These are phyloP conservation scores for Durusdinium trenchii DNA, from an alignment of 73 alveolate species.

Conservation along the genomic window DNA sequence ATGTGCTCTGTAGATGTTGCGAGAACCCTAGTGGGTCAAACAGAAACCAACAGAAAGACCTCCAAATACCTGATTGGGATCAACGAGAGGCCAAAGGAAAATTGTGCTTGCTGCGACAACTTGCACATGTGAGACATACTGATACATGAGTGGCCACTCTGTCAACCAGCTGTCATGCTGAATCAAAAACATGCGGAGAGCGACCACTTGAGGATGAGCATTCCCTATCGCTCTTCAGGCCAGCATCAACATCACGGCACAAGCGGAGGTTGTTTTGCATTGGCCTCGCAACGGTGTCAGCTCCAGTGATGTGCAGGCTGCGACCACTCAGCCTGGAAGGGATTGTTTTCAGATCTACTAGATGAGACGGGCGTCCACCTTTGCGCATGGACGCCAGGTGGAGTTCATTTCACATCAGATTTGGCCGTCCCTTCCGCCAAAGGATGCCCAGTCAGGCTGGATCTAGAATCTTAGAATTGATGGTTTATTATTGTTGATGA, in stretches of 20 bases:
- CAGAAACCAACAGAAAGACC: too few species aligned
- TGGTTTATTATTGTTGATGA: neutral
- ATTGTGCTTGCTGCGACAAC: too few species aligned
- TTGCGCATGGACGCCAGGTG: slow-evolving; percentile 4
- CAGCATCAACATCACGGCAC: slow-evolving; percentile 67
- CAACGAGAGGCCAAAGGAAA: too few species aligned
- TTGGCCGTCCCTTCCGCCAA: slow-evolving; percentile 79
- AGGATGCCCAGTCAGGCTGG: slow-evolving; percentile 21
- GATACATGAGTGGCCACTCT: too few species aligned
- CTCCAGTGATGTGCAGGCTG: slow-evolving; percentile 73
- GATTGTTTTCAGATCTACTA: neutral
- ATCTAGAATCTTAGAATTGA: neutral
- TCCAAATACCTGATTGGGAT: too few species aligned
- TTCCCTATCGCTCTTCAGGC: too few species aligned
- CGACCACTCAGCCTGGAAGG: neutral
- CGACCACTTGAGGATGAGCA: too few species aligned
- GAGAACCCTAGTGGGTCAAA: too few species aligned
- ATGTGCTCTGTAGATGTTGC: too few species aligned
- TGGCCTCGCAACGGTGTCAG: slow-evolving; percentile 68
- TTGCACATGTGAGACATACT: too few species aligned
- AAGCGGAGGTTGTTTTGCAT: slow-evolving; percentile 73
- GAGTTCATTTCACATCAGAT: slow-evolving; percentile 92
- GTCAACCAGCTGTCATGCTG: too few species aligned
- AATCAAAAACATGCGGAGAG: too few species aligned
- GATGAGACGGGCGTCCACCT: neutral